Evolutionary conservation across 1,284 basidiomycete species (phyloP).

Genomic region (Leccinum solheimii): DNA sequence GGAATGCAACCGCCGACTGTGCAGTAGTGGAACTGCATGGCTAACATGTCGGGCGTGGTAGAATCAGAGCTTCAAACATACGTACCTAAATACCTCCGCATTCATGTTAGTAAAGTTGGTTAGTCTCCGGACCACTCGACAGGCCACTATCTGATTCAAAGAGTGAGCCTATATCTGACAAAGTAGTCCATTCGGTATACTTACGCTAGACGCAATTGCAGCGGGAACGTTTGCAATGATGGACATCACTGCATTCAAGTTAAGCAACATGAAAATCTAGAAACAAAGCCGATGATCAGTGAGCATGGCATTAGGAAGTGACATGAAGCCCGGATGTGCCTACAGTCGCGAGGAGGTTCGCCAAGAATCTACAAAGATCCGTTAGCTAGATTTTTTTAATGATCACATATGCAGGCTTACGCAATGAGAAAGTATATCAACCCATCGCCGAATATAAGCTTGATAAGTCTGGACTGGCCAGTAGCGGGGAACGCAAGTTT

Average conservation of each 20-base stretch:
- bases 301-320: background rate
- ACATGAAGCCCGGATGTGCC: conserved; percentile 10
- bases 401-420: conserved; percentile 43
- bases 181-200: conserved; percentile 14
- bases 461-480: conserved; percentile 56
- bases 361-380: conserved; percentile 50
- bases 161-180: background rate
- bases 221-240: conserved; percentile 75
- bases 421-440: conserved; percentile 74
- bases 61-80: conserved; percentile 14
- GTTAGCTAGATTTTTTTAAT: conserved; percentile 1
- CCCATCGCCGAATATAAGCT: conserved; percentile 68
- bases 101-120: conserved; percentile 55
- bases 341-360: conserved; percentile 67
- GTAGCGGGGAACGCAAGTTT: conserved; percentile 50
- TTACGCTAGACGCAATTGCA: conserved; percentile 63
- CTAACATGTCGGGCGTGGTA: conserved; percentile 1
- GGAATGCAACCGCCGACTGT: conserved; percentile 43
- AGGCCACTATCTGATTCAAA: conserved; percentile 61
- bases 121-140: conserved; percentile 65
- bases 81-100: conserved; percentile 57
- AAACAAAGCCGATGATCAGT: background rate
- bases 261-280: conserved; percentile 67
- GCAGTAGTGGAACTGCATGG: conserved; percentile 30
- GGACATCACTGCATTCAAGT: conserved; percentile 73